Conservation (phyloP, 495 filamentous ascomycete genomes). For the Penicillium desertorum region DNA sequence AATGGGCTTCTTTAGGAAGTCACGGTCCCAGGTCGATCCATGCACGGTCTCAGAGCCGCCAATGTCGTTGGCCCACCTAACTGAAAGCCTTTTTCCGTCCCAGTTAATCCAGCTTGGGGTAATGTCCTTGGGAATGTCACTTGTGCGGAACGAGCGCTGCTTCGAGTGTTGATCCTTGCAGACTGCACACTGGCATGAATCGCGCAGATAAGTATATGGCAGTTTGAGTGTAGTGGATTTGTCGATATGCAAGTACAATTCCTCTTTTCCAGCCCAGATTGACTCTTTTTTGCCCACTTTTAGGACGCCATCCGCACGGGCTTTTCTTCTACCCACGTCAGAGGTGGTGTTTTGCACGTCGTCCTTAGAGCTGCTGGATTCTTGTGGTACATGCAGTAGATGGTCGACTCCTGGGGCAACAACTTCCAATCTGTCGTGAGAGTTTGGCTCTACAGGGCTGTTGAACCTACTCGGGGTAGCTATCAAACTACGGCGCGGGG, state of each 20-base stretch:
- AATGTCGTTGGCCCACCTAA: constrained; percentile 65
- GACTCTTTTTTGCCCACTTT: background rate
- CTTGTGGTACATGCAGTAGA: too few species aligned
- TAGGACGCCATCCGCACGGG: background rate
- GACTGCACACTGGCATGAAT: constrained; percentile 66
- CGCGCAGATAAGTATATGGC: constrained; percentile 63
- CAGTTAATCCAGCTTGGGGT: constrained; percentile 32
- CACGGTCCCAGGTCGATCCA: constrained; percentile 42
- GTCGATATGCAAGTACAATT: constrained; percentile 8
- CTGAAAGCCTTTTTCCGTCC: constrained; percentile 45
- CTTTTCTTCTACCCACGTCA: background rate
- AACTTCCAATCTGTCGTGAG: background rate
- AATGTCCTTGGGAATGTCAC: constrained; percentile 63
- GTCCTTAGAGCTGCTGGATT: background rate
- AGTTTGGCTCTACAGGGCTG: background rate
- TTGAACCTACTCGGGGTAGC: constrained; percentile 5
- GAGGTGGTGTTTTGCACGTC: background rate
- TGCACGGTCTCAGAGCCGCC: constrained; percentile 48
- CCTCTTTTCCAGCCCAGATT: constrained; percentile 2
- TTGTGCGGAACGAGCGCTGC: constrained; percentile 77
- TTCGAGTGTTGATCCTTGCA: constrained; percentile 78
- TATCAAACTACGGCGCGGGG: constrained; percentile 14
- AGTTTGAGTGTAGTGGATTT: background rate
- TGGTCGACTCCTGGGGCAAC: background rate
- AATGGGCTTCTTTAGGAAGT: constrained; percentile 28